These are phyloP conservation scores for Gryganskiella cystojenkinii DNA, from an alignment of 192 early-diverging fungal genomes.

Conservation along the genomic window DNA sequence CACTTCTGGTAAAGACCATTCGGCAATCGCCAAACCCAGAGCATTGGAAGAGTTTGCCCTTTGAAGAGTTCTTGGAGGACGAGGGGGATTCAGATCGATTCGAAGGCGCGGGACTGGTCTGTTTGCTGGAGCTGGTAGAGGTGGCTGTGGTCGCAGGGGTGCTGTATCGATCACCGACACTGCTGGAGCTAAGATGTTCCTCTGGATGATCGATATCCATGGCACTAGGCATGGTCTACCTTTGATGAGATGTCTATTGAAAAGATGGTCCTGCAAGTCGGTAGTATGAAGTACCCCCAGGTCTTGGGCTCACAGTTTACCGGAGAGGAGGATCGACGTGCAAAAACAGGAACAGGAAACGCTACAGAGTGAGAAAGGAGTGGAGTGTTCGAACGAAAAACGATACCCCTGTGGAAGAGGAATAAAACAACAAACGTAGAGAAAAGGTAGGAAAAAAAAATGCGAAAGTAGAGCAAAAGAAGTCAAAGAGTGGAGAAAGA, in stretches of 20 bases:
- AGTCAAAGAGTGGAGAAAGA: not conserved
- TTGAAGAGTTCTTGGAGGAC: conserved; percentile 16
- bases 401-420: too few species aligned
- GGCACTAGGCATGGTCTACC: not conserved
- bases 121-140: conserved; percentile 22
- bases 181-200: conserved; percentile 13
- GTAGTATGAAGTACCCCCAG: too few species aligned
- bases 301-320: too few species aligned
- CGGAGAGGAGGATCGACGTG: too few species aligned
- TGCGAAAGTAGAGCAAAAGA: not conserved
- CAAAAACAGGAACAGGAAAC: too few species aligned
- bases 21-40: conserved; percentile 51
- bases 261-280: too few species aligned
- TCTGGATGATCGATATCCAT: conserved; percentile 8
- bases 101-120: conserved; percentile 39
- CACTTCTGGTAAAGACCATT: conserved; percentile 52
- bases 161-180: conserved; percentile 1
- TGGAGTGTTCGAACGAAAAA: not conserved
- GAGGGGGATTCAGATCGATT: conserved; percentile 26
- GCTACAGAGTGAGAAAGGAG: not conserved
- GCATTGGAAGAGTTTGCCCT: conserved; percentile 50
- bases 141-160: too few species aligned
- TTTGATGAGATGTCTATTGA: not conserved
- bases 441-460: not conserved
- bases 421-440: not conserved